A percentile compares a stretch with the other conserved stretches of the same genome.
Conservation (phyloP, 2,329 filamentous ascomycete species). For the Fusarium buxicola region DNA sequence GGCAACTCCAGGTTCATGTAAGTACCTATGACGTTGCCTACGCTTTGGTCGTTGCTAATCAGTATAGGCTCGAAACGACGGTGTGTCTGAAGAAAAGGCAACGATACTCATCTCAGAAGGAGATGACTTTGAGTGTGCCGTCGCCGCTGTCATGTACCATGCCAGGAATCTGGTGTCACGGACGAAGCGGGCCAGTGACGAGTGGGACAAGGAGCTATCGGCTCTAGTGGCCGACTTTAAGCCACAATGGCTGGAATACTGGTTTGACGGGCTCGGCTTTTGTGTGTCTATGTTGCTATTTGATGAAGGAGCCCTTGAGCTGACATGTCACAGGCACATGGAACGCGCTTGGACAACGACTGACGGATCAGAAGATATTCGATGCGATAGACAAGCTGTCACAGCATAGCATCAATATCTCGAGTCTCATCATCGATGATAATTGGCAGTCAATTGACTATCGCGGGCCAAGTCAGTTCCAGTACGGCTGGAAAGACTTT, state of each 20-base stretch:
- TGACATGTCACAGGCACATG: constrained; percentile 73
- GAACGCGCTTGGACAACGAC: constrained; percentile 87
- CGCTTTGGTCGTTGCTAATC: constrained; percentile 20
- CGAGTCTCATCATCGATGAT: constrained; percentile 93
- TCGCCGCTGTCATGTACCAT: constrained; percentile 87
- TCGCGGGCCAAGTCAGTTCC: constrained; percentile 62
- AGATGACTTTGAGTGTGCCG: constrained; percentile 77
- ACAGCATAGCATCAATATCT: constrained; percentile 78
- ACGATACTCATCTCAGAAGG: constrained; percentile 78
- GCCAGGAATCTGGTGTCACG: constrained; percentile 68
- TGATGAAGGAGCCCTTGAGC: not conserved
- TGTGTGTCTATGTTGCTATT: constrained; percentile 63
- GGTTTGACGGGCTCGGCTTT: constrained; percentile 93
- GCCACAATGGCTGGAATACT: constrained; percentile 80
- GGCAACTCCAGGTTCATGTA: constrained; percentile 75
- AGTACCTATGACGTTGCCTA: not conserved
- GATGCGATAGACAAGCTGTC: constrained; percentile 78
- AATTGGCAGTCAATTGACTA: constrained; percentile 87
- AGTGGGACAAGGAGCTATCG: constrained; percentile 60
- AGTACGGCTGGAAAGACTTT: constrained; percentile 80
- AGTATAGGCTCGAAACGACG: constrained; percentile 73
- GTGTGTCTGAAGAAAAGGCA: constrained; percentile 63
- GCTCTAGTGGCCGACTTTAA: constrained; percentile 62
- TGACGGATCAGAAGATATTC: constrained; percentile 85
- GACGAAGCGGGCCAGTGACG: constrained; percentile 56